Conservation (phyloP, 2,329 filamentous ascomycete genomes). For the Ophidiomyces ophidiicola region DNA sequence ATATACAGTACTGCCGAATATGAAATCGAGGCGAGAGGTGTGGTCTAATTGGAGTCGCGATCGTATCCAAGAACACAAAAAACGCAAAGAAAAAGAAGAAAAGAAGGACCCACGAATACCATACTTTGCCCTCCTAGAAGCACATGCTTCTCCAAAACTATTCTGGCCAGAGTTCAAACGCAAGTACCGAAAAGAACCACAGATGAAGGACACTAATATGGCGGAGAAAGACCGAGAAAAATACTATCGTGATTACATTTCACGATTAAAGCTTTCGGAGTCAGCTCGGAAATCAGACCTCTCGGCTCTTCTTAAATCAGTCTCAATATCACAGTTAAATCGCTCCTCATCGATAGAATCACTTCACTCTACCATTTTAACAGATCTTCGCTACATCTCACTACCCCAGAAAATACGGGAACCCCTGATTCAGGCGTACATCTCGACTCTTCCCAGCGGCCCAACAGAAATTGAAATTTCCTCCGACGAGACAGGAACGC, state of each 20-base stretch:
- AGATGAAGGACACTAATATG: conserved; percentile 47
- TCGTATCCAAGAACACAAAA: conserved; percentile 59
- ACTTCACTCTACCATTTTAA: conserved; percentile 32
- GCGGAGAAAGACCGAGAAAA: conserved; percentile 40
- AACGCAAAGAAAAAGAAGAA: conserved; percentile 59
- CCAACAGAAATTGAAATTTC: conserved; percentile 28
- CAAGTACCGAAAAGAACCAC: conserved; percentile 69
- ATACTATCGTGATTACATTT: conserved; percentile 37
- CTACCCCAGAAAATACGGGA: conserved; percentile 29
- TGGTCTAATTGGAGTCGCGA: conserved; percentile 76
- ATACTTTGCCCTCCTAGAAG: conserved; percentile 69
- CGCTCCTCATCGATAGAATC: conserved; percentile 29
- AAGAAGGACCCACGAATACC: conserved; percentile 72
- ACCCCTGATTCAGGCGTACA: conserved; percentile 33
- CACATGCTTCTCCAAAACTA: conserved; percentile 74
- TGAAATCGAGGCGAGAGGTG: conserved; percentile 65
- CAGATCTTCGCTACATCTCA: conserved; percentile 35
- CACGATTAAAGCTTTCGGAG: conserved; percentile 36
- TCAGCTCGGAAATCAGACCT: conserved; percentile 37
- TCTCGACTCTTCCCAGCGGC: conserved; percentile 31
- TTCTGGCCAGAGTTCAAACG: conserved; percentile 97
- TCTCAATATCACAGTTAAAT: conserved; percentile 30
- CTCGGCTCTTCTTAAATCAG: conserved; percentile 33
- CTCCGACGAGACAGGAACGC: conserved; percentile 27
- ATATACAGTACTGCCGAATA: conserved; percentile 73